Evolutionary conservation across 352 stramenopile species (phyloP), one percentile per base, ranked within the genome.

Genomic region (Phytophthora nicotianae): DNA sequence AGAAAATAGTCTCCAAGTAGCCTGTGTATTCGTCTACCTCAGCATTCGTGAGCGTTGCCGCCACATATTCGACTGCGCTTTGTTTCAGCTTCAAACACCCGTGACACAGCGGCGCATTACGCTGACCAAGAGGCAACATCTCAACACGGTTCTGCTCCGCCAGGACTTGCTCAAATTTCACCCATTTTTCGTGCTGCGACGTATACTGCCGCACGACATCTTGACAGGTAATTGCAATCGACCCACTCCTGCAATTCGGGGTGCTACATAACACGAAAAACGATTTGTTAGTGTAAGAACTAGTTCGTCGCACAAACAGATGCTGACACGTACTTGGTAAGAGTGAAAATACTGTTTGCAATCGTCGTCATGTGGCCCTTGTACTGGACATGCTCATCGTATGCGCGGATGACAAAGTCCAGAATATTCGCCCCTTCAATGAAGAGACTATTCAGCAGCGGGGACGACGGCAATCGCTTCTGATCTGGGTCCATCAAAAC

Each of bases 281-380:
- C 2, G 24, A 63, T 26, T 38, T 11, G 51, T 72, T 65, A 72
- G 46, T 42, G 37, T 49, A 21, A 46, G 8, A 7, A 20, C 23
- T 21, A 26, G 21, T 23, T 13, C 37, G 4, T 35, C 19, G 17
- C 14, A 35, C 10, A 65, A 52, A 32, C 14, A 33, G n/a, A 17
- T 38, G 10, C 42, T 11, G 1, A 0, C 46, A 81, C 79, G 55
- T 86, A 90, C 81, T 89, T 95, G 8, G 82, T 93, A 23, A 95
- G 65, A 14, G 87, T 95, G 68, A 93, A 95, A 27, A 95, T 90
- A 45, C 87, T 95, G 70, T 95, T 95, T 8, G 87, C 87, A 43
- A 95, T 95, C 24, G 85, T 95, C 11, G 87, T 95, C 75, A 95
- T 90, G 56, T 95, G 87, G 0, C 87, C 87, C 67, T 94, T 95